Evolutionary conservation across 208 protist species (phyloP).

Genomic region (Leishmania aethiopica): DNA sequence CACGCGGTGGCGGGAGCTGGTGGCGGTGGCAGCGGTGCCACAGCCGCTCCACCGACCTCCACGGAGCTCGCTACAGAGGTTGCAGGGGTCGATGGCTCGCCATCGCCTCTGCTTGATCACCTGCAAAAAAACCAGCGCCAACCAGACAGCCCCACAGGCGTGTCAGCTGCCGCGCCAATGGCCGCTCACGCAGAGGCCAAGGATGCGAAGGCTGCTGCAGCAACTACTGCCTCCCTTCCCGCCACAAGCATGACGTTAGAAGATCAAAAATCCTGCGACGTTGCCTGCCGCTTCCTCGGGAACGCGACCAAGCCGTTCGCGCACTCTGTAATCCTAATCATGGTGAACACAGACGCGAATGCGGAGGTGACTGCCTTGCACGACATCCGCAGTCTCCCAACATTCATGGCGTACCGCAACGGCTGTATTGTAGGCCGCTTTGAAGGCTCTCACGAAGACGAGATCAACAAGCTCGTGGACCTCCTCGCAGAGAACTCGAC

Average conservation of each 20-base stretch:
- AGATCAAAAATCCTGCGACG: slow-evolving; percentile 23
- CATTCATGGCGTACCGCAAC: slow-evolving; percentile 78
- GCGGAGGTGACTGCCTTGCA: slow-evolving; percentile 72
- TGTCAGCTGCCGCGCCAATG: not conserved
- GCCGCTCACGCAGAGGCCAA: not conserved
- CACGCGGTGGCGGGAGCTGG: slow-evolving; percentile 28
- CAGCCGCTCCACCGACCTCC: not conserved
- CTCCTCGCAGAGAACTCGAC: slow-evolving; percentile 14
- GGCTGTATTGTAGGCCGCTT: slow-evolving; percentile 70
- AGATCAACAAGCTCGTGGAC: slow-evolving; percentile 58
- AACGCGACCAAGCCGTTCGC: slow-evolving; percentile 16
- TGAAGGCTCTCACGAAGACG: slow-evolving; percentile 65
- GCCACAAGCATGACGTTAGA: slow-evolving; percentile 20
- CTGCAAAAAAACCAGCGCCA: not conserved
- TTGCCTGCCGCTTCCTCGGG: slow-evolving; percentile 28
- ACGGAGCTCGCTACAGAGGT: not conserved
- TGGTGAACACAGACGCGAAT: slow-evolving; percentile 82
- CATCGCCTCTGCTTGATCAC: not conserved
- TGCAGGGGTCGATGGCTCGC: not conserved
- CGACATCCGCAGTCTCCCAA: slow-evolving; percentile 87
- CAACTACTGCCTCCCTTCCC: not conserved
- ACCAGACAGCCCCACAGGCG: not conserved
- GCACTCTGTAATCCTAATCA: slow-evolving; percentile 47
- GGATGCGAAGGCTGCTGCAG: not conserved
- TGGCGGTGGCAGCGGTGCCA: not conserved